These are phyloP conservation scores for Podaxis sp. DNA, from an alignment of 768 basidiomycete genomes.

Conservation along the genomic window DNA sequence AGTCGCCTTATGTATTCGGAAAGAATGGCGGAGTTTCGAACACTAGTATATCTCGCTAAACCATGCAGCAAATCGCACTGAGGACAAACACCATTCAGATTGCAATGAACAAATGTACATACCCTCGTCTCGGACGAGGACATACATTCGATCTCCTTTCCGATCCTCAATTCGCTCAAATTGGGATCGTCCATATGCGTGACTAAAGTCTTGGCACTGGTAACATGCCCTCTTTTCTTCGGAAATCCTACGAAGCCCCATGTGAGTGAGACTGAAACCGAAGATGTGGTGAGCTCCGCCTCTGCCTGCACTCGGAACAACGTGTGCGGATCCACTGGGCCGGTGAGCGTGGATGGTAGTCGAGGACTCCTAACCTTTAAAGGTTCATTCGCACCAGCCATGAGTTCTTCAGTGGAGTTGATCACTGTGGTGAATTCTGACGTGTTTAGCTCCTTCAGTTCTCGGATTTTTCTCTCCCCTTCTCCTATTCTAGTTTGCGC, in stretches of 20 bases:
- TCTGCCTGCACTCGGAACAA: slow-evolving; percentile 48
- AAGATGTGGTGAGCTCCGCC: slow-evolving; percentile 30
- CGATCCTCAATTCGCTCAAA: slow-evolving; percentile 51
- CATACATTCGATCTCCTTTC: slow-evolving; percentile 32
- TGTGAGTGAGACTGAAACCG: background rate
- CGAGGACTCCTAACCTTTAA: slow-evolving; percentile 38
- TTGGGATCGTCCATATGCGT: slow-evolving; percentile 41
- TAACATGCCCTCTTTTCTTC: slow-evolving; percentile 39
- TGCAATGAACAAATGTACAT: slow-evolving; percentile 10
- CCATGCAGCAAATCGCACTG: slow-evolving; percentile 45
- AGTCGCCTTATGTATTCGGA: background rate
- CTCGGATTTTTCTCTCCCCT: background rate
- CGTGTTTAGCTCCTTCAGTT: background rate
- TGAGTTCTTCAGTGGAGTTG: slow-evolving; percentile 28
- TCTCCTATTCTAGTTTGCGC: background rate
- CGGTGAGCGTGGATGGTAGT: slow-evolving; percentile 51
- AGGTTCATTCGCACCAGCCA: slow-evolving; percentile 25
- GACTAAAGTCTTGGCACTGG: slow-evolving; percentile 48
- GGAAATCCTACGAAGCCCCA: slow-evolving; percentile 34
- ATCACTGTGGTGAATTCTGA: background rate
- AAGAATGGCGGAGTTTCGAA: background rate
- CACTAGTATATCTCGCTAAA: slow-evolving; percentile 22
- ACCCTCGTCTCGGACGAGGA: slow-evolving; percentile 49
- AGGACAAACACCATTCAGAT: background rate
- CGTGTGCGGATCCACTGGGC: slow-evolving; percentile 40